Percentiles rank a stretch among this genome's conserved stretches.
phyloP scores from a whole-genome alignment of 2,329 filamentous ascomycete species.

The Colletotrichum chrysophilum region DNA sequence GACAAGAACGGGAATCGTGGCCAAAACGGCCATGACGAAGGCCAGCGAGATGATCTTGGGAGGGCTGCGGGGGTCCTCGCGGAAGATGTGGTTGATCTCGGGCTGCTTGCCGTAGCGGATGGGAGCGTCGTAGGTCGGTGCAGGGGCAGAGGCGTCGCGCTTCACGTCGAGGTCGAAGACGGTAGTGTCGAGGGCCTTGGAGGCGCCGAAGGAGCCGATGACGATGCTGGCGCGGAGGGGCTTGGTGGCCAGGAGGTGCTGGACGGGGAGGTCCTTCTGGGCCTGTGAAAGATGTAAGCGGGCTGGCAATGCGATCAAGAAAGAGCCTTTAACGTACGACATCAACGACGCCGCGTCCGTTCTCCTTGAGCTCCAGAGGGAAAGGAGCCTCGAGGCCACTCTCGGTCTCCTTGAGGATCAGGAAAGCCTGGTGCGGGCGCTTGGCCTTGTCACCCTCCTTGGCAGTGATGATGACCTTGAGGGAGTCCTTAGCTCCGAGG shows the following conservation, averaged over 20 bases:
- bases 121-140: constrained; percentile 67
- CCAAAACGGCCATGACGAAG: constrained; percentile 76
- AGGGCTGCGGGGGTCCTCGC: constrained; percentile 77
- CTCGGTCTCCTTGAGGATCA: constrained; percentile 74
- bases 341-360: constrained; percentile 83
- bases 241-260: constrained; percentile 72
- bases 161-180: constrained; percentile 77
- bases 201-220: constrained; percentile 84
- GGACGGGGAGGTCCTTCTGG: constrained; percentile 85
- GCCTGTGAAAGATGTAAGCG: constrained; percentile 59
- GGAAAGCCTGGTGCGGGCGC: constrained; percentile 92
- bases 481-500: constrained; percentile 71
- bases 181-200: constrained; percentile 68
- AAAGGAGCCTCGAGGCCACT: constrained; percentile 88
- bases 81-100: constrained; percentile 93
- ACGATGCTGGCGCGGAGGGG: constrained; percentile 82
- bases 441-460: constrained; percentile 80
- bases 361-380: constrained; percentile 82
- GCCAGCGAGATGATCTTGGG: constrained; percentile 79
- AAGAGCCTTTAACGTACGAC: constrained; percentile 64
- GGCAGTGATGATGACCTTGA: constrained; percentile 84
- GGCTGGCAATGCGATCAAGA: background rate
- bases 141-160: constrained; percentile 64
- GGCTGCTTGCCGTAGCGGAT: constrained; percentile 83
- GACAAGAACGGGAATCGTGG: constrained; percentile 76